Percentiles rank a stretch among this genome's conserved stretches.
phyloP scores from a whole-genome alignment of 1,139 yeast species.

The Magnusiomyces fungicola region DNA sequence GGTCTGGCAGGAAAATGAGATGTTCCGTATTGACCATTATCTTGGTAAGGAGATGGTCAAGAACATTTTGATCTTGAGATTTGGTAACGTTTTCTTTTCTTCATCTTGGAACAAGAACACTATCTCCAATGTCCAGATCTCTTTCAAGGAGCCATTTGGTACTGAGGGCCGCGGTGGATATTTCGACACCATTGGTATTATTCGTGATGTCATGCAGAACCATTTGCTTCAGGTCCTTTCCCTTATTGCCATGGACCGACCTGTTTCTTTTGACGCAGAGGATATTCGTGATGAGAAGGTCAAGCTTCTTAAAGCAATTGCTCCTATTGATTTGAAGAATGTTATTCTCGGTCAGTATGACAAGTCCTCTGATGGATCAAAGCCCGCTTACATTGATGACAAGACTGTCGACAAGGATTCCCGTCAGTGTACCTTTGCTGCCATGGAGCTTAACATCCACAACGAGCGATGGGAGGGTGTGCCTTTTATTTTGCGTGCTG shows the following conservation, averaged over 20 bases:
- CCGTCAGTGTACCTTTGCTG: constrained; percentile 89
- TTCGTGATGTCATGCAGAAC: constrained; percentile 97
- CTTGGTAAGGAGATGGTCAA: constrained; percentile 97
- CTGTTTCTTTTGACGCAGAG: constrained; percentile 83
- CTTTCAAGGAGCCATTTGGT: constrained; percentile 94
- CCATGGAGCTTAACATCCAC: constrained; percentile 64
- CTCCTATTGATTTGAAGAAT: constrained; percentile 57
- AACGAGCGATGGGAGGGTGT: constrained; percentile 99
- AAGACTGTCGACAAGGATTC: constrained; percentile 79
- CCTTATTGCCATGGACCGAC: constrained; percentile 91
- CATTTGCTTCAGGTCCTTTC: constrained; percentile 91
- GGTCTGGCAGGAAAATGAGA: constrained; percentile 81
- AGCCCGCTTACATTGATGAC: constrained; percentile 90
- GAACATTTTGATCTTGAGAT: constrained; percentile 79
- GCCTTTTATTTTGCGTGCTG: constrained; percentile 92
- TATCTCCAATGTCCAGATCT: constrained; percentile 73
- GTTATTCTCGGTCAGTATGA: constrained; percentile 83
- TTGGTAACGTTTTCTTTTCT: constrained; percentile 77
- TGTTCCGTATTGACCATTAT: constrained; percentile 94
- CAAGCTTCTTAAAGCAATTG: constrained; percentile 76
- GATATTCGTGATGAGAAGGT: constrained; percentile 95
- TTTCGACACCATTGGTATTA: constrained; percentile 90
- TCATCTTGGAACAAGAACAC: constrained; percentile 82
- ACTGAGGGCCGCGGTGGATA: constrained; percentile 99
- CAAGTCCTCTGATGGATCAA: constrained; percentile 73